Evolutionary conservation across 805 yeast species (phyloP).

Genomic region (Metschnikowia continentalis): DNA sequence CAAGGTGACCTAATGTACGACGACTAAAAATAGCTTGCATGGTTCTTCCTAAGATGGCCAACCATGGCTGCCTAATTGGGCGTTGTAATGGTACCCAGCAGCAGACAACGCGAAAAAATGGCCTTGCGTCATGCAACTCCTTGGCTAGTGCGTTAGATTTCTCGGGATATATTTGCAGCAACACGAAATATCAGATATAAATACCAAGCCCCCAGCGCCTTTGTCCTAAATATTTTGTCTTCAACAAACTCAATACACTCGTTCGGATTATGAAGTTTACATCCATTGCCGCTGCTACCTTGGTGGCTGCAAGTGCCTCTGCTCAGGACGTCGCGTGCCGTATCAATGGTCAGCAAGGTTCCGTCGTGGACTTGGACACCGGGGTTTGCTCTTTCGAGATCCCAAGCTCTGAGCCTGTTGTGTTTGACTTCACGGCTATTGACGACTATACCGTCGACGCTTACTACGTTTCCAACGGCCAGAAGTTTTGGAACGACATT

Average conservation of each 20-base stretch:
- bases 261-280: conserved; percentile 18
- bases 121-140: not conserved
- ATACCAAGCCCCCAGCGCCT: not conserved
- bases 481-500: conserved; percentile 34
- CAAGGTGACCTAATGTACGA: no score
- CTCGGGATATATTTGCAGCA: not conserved
- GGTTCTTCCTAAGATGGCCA: not conserved
- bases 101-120: not conserved
- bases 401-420: conserved; percentile 25
- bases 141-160: not conserved
- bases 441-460: conserved; percentile 33
- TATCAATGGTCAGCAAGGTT: conserved; percentile 30
- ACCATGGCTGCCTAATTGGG: not conserved
- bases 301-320: conserved; percentile 19
- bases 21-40: no score
- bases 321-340: conserved; percentile 37
- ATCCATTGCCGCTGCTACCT: conserved; percentile 20
- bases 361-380: conserved; percentile 38
- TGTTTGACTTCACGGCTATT: conserved; percentile 23
- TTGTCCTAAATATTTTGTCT: not conserved
- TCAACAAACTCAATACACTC: conserved; percentile 8
- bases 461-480: conserved; percentile 27
- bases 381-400: conserved; percentile 38
- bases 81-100: not conserved
- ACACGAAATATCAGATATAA: not conserved